A percentile compares a stretch with the other conserved stretches of the same genome.
Conservation (phyloP, 148 eudicot genomes). For the Rhododendron williamsianum region DNA sequence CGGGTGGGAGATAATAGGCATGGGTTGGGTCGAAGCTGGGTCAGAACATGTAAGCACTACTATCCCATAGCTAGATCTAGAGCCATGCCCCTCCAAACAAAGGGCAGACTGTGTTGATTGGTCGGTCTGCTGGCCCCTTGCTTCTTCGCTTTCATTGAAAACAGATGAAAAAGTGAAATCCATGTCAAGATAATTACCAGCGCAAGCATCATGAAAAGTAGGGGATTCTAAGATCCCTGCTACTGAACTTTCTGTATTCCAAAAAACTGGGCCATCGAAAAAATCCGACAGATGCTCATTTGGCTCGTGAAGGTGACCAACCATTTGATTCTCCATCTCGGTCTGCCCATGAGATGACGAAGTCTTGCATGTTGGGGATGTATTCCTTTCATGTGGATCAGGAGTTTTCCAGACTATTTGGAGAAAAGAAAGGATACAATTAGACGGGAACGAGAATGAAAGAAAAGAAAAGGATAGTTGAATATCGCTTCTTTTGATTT, state of each 20-base stretch:
- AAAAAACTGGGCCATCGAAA: not conserved
- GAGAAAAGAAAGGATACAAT: slow-evolving; percentile 18
- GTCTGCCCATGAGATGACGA: not conserved
- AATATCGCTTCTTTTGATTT: not conserved
- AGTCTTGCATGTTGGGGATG: not conserved
- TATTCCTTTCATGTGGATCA: slow-evolving; percentile 34
- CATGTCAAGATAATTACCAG: not conserved
- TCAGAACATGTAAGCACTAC: not conserved
- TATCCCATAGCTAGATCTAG: not conserved
- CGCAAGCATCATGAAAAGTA: not conserved
- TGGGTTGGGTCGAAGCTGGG: not conserved
- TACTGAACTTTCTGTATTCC: not conserved
- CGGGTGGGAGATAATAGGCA: not conserved
- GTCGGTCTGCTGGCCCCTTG: not conserved
- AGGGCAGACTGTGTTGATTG: not conserved
- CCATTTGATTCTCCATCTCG: not conserved
- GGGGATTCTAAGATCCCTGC: not conserved
- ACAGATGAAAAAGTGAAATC: not conserved
- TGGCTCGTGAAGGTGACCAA: not conserved
- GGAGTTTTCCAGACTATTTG: slow-evolving; percentile 27
- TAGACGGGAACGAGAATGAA: slow-evolving; percentile 29
- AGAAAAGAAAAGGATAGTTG: slow-evolving; percentile 34
- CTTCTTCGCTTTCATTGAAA: not conserved
- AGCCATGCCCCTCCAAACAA: not conserved
- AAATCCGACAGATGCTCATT: not conserved